Percentiles rank a stretch among this genome's conserved stretches.
Conservation (phyloP, 2,329 filamentous ascomycete species). For the Colletotrichum somersetense region DNA sequence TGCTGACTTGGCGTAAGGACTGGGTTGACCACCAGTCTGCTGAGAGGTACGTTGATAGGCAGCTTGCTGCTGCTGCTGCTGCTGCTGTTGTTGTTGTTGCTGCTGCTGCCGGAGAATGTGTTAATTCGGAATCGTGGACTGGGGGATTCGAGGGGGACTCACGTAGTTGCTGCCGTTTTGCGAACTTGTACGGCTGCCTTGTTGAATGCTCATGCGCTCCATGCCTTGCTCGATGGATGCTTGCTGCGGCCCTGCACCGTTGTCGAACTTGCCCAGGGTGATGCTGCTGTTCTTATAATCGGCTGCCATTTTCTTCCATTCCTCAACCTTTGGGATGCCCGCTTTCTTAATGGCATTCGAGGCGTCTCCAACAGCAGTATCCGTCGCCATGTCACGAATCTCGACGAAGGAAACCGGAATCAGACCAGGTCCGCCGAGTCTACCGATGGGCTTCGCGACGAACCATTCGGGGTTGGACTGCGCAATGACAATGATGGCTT, state of each 20-base stretch:
- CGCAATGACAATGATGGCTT: slow-evolving; percentile 98
- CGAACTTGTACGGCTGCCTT: slow-evolving; percentile 63
- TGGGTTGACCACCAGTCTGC: slow-evolving; percentile 54
- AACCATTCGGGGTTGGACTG: slow-evolving; percentile 99
- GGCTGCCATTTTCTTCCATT: slow-evolving; percentile 99
- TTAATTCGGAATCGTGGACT: background rate
- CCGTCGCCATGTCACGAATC: slow-evolving; percentile 92
- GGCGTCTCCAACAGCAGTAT: slow-evolving; percentile 83
- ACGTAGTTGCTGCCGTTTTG: slow-evolving; percentile 63
- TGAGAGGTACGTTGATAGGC: slow-evolving; percentile 48
- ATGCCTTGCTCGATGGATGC: slow-evolving; percentile 75
- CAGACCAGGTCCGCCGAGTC: slow-evolving; percentile 92
- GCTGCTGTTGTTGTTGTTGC: slow-evolving; percentile 43
- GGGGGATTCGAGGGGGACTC: slow-evolving; percentile 47
- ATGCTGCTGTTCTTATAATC: slow-evolving; percentile 99
- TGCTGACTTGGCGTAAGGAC: slow-evolving; percentile 55
- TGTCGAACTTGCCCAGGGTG: slow-evolving; percentile 90
- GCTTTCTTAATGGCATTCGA: slow-evolving; percentile 88
- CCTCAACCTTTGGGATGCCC: slow-evolving; percentile 93
- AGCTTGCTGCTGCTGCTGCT: slow-evolving; percentile 50
- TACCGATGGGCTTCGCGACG: slow-evolving; percentile 97
- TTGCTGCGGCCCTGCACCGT: slow-evolving; percentile 56
- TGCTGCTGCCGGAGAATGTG: background rate
- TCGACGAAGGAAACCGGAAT: slow-evolving; percentile 98
- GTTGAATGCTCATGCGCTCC: slow-evolving; percentile 83